A percentile compares a stretch with the other conserved stretches of the same genome.
Evolutionary conservation across 2,329 filamentous ascomycete species (phyloP).

Genomic region (Botrytis paeoniae): DNA sequence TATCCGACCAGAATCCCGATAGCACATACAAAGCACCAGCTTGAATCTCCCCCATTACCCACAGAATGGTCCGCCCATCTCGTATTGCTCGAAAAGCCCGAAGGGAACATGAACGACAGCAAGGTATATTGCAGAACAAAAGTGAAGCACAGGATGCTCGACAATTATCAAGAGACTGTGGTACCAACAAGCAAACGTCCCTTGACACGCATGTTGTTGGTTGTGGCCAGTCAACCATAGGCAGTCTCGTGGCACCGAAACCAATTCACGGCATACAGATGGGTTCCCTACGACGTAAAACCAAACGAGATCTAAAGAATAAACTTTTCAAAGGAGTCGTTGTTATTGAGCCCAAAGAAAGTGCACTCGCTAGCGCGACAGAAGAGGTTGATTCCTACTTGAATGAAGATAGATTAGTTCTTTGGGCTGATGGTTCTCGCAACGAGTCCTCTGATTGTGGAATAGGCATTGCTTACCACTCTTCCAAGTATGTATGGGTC

Average conservation of each 20-base stretch:
- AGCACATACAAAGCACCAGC: not conserved
- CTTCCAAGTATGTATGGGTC: conserved; percentile 3
- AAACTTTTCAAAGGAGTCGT: conserved; percentile 19
- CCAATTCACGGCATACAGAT: not conserved
- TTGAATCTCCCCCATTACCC: not conserved
- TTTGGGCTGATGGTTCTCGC: not conserved
- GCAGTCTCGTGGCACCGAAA: not conserved
- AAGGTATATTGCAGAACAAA: conserved; percentile 10
- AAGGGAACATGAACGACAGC: conserved; percentile 19
- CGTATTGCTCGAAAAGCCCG: conserved; percentile 16
- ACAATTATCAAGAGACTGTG: not conserved
- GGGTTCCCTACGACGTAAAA: not conserved
- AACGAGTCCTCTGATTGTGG: not conserved
- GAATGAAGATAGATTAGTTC: conserved; percentile 16
- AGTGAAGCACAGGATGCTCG: not conserved
- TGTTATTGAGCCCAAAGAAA: conserved; percentile 13
- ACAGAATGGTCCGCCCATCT: conserved; percentile 20
- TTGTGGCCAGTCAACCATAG: not conserved
- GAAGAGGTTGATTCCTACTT: conserved; percentile 2
- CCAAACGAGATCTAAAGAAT: conserved; percentile 12
- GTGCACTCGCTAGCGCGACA: conserved; percentile 13
- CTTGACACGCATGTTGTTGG: not conserved
- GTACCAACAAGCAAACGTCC: not conserved
- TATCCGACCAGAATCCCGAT: not conserved
- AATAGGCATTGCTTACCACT: conserved; percentile 10